Conservation (phyloP, 2,329 filamentous ascomycete species). For the Fusarium caatingaense region DNA sequence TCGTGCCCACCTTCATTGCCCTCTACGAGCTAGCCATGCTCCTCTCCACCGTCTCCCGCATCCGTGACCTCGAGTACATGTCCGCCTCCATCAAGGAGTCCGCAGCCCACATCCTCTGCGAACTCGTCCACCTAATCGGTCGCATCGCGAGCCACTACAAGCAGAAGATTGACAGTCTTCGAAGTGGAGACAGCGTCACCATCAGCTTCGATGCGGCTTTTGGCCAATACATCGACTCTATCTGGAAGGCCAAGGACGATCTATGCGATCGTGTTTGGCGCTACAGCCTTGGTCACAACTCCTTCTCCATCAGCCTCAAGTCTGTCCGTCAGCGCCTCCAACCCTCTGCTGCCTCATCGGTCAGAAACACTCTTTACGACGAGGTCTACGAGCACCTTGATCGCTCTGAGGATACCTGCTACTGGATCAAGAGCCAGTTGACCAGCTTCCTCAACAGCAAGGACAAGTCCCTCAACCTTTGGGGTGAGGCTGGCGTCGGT, state of each 20-base stretch:
- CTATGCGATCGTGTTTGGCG: conserved; percentile 53
- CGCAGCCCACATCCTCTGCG: conserved; percentile 51
- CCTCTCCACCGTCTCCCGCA: conserved; percentile 52
- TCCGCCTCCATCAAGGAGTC: conserved; percentile 48
- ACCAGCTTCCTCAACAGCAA: conserved; percentile 51
- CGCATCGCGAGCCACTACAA: conserved; percentile 52
- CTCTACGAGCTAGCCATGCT: conserved; percentile 55
- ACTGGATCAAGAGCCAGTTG: conserved; percentile 53
- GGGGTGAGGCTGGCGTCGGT: conserved; percentile 50
- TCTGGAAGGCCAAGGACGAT: conserved; percentile 50
- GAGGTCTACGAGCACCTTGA: conserved; percentile 53
- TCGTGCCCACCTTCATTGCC: conserved; percentile 54
- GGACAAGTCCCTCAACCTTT: conserved; percentile 52
- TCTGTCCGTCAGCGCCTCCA: conserved; percentile 50
- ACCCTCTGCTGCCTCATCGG: conserved; percentile 40
- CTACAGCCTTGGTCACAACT: conserved; percentile 47
- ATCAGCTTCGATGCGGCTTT: conserved; percentile 54
- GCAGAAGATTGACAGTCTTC: conserved; percentile 49
- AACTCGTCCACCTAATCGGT: conserved; percentile 51
- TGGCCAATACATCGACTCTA: conserved; percentile 49
- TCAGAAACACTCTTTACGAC: conserved; percentile 48
- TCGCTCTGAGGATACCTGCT: conserved; percentile 54
- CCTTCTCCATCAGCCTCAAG: conserved; percentile 42
- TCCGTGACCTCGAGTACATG: conserved; percentile 52
- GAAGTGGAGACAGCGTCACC: conserved; percentile 34